phyloP scores from a whole-genome alignment of 176 grass and related monocot species.

The Triticum aestivum region IWGSC_CS_RefSeq_v2.1 NC_057802.1:611680894-611681393 shows the following conservation, averaged over 20 bases:
- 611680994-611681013: not conserved
- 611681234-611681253: too few species aligned
- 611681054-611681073: not conserved
- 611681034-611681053: not conserved
- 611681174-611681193: too few species aligned
- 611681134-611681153: not conserved
- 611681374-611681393: not conserved
- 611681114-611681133: not conserved
- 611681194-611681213: too few species aligned
- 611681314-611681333: not conserved
- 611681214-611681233: too few species aligned
- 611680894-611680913: too few species aligned
- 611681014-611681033: not conserved
- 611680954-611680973: too few species aligned
- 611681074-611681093: not conserved
- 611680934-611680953: too few species aligned
- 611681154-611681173: too few species aligned
- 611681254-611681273: too few species aligned
- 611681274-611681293: not conserved
- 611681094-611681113: not conserved
- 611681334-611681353: not conserved
- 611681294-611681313: conserved; percentile 19
- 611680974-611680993: not conserved
- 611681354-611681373: not conserved
- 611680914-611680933: too few species aligned